A percentile compares a stretch with the other conserved stretches of the same genome.
Conservation (phyloP, 2,329 filamentous ascomycete species). For the Scedosporium apiospermum region DNA sequence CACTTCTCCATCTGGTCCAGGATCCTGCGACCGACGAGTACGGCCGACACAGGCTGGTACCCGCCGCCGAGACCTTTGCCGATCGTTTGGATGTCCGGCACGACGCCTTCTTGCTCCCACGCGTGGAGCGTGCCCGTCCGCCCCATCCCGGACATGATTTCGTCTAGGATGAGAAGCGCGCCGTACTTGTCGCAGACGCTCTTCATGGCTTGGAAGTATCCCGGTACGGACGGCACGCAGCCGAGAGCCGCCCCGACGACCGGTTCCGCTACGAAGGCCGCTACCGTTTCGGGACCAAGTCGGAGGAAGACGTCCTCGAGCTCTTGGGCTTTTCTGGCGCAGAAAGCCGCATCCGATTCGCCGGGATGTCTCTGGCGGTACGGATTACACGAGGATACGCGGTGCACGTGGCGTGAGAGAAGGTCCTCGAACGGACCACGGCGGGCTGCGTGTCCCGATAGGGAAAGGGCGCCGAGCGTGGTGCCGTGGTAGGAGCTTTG, state of each 20-base stretch:
- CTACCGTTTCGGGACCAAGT: constrained; percentile 56
- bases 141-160: constrained; percentile 63
- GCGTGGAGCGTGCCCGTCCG: constrained; percentile 50
- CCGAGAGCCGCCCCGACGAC: constrained; percentile 36
- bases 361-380: constrained; percentile 45
- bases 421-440: constrained; percentile 51
- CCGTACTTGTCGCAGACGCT: constrained; percentile 61
- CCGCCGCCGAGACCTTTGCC: constrained; percentile 60
- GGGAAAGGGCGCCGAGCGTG: constrained; percentile 52
- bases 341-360: constrained; percentile 51
- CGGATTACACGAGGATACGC: constrained; percentile 57
- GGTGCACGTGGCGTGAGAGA: constrained; percentile 43
- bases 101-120: constrained; percentile 48
- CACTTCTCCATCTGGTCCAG: constrained; percentile 30
- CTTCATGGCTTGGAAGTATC: constrained; percentile 62
- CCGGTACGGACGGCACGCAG: constrained; percentile 54
- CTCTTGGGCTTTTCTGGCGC: constrained; percentile 50
- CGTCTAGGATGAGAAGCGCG: constrained; percentile 66
- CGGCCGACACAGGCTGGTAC: constrained; percentile 50
- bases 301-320: constrained; percentile 57
- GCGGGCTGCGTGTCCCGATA: constrained; percentile 53
- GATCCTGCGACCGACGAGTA: constrained; percentile 45
- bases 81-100: constrained; percentile 55
- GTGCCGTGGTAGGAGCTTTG: constrained; percentile 38
- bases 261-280: constrained; percentile 47